A percentile compares a stretch with the other conserved stretches of the same genome.
Evolutionary conservation across 2,329 filamentous ascomycete genomes (phyloP).

Genomic region (Aurifilum marmelostoma): DNA sequence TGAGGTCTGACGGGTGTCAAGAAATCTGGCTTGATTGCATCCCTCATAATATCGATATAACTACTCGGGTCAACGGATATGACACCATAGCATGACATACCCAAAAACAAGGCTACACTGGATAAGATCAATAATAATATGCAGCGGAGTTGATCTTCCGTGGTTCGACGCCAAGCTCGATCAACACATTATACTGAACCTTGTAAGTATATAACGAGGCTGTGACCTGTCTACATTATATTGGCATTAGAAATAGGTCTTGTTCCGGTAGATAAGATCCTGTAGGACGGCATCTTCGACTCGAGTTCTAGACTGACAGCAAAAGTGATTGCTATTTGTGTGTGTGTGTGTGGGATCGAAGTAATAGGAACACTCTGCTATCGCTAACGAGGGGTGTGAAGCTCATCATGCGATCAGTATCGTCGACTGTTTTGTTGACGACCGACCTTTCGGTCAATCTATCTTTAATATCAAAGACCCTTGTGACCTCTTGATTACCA

Average conservation of each 20-base stretch:
- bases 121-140: not conserved
- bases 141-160: constrained; percentile 6
- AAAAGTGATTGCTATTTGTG: not conserved
- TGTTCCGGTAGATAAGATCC: too few species aligned
- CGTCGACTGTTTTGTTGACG: not conserved
- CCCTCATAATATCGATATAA: too few species aligned
- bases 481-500: not conserved
- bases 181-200: not conserved
- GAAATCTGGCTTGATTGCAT: too few species aligned
- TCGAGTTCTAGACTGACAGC: not conserved
- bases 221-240: too few species aligned
- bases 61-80: too few species aligned
- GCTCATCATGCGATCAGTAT: not conserved
- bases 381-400: not conserved
- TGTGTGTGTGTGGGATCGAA: too few species aligned
- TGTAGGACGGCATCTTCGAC: not conserved
- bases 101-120: not conserved
- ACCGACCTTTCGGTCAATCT: constrained; percentile 4
- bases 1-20: too few species aligned
- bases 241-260: too few species aligned
- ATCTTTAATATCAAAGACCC: not conserved
- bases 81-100: not conserved
- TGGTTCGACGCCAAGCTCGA: not conserved
- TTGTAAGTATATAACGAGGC: too few species aligned
- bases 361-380: not conserved